Evolutionary conservation across 2,329 filamentous ascomycete species (phyloP).

Genomic region (Ophiostoma pallidulum): DNA sequence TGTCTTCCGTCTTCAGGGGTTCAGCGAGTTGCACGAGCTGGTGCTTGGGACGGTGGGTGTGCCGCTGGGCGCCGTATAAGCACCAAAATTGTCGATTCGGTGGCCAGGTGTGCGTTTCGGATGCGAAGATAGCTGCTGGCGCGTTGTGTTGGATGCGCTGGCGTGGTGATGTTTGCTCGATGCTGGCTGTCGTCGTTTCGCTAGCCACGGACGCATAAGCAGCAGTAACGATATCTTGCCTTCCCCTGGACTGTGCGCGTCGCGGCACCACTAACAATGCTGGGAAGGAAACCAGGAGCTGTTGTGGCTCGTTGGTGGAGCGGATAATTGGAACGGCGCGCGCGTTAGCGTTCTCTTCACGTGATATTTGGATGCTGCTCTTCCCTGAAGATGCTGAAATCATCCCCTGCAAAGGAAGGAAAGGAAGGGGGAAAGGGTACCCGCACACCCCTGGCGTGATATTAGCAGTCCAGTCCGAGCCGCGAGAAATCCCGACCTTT

Average conservation of each 20-base stretch:
- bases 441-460: slow-evolving; percentile 4
- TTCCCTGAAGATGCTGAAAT: not conserved
- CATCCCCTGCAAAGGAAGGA: not conserved
- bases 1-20: slow-evolving; percentile 1
- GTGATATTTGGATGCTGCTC: not conserved
- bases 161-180: too few species aligned
- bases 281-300: too few species aligned
- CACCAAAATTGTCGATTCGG: too few species aligned
- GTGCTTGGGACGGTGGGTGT: too few species aligned
- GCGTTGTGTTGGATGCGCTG: too few species aligned
- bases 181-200: slow-evolving; percentile 1
- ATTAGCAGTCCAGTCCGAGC: not conserved
- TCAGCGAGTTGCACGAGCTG: not conserved
- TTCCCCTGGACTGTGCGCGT: slow-evolving; percentile 10
- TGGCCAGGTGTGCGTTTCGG: too few species aligned
- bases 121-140: too few species aligned
- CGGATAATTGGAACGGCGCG: not conserved
- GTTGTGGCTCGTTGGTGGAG: not conserved
- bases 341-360: not conserved
- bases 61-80: too few species aligned
- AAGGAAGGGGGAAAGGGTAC: slow-evolving; percentile 1
- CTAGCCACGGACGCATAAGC: too few species aligned
- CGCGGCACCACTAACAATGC: slow-evolving; percentile 11
- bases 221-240: too few species aligned
- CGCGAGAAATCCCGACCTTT: slow-evolving; percentile 14